Evolutionary conservation across 164 flowering plant genomes (phyloP), one percentile per base, ranked within the genome.

Genomic region (Pachysandra terminalis): DNA sequence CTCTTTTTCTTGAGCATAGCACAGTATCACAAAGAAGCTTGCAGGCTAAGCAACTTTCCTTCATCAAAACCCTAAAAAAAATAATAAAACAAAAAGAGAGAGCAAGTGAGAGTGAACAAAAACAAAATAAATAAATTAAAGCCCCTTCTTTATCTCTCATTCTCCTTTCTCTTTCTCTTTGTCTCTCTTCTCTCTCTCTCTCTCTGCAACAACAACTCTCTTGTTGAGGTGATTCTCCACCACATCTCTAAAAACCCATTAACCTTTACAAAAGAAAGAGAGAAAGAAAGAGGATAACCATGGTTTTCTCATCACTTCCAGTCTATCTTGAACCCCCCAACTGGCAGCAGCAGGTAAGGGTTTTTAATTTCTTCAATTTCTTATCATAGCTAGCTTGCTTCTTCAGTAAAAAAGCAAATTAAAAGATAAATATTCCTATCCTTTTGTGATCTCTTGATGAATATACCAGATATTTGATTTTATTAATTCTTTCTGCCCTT

Each of bases 291-390:
- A 32, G 37, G 9, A 61, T 59, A 77, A 68, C 81, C 76, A 91
- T 91, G 97, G 90, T 76, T 78, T 90, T 87, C 75, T 66, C 97
- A 53, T 85, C 92, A 49, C 52, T 85, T 71, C 90, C 90, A 60
- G 68, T 85, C 73, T 91, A 86, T 85, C 84, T 87, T 76, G 91
- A 90, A 83, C 84, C 94, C 71, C 74, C 87, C 85, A 87, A 86
- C 80, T 91, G 94, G 94, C 91, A 87, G n/a, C n/a, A n/a, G 61
- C 91, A 87, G 81, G 88, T 85, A 73, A 56, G 53, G 37, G 32
- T 66, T 55, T n/a, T n/a, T n/a, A n/a, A n/a, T n/a, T n/a, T 63
- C 66, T 59, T 68, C 51, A 59, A 61, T 60, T 59, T 45, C 28
- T 69, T 75, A 69, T 59, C 54, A 59, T 63, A 73, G 68, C 37